A percentile compares a stretch with the other conserved stretches of the same genome.
Conservation (phyloP, 164 flowering plant species). For the Echeveria elegans region DNA sequence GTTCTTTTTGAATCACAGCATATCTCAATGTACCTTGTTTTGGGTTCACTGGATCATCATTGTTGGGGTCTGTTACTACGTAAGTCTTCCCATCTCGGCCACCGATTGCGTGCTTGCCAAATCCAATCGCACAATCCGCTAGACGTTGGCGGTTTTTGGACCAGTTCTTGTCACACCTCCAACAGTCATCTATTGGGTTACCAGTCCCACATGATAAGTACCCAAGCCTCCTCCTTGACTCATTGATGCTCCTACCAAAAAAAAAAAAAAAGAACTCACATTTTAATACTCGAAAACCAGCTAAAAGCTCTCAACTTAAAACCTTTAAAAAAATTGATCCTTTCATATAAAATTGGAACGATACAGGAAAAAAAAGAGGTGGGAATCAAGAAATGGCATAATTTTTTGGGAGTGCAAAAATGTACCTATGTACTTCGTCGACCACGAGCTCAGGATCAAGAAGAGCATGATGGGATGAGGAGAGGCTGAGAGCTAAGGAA, state of each 20-base stretch:
- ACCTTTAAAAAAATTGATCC: too few relatives aligned
- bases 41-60: slow-evolving; percentile 10
- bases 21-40: slow-evolving; percentile 7
- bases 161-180: slow-evolving; percentile 12
- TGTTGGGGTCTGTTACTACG: slow-evolving; percentile 2
- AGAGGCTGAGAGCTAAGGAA: background rate
- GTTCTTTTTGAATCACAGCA: slow-evolving; percentile 7
- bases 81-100: slow-evolving; percentile 9
- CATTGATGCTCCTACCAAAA: slow-evolving; percentile 10
- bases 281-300: background rate
- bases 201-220: slow-evolving; percentile 8
- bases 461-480: background rate
- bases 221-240: slow-evolving; percentile 8
- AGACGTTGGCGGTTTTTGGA: slow-evolving; percentile 5
- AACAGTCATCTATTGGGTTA: slow-evolving; percentile 9
- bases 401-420: background rate
- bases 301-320: background rate
- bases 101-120: slow-evolving; percentile 9
- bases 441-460: slow-evolving; percentile 8
- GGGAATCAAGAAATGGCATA: too few relatives aligned
- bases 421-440: slow-evolving; percentile 7
- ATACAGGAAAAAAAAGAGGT: too few relatives aligned
- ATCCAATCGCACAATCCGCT: slow-evolving; percentile 8
- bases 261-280: too few relatives aligned
- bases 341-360: too few relatives aligned